Evolutionary conservation across 176 grass and related monocot species (phyloP), one percentile per base, ranked within the genome.

Genomic region (Phyllostachys edulis): DNA sequence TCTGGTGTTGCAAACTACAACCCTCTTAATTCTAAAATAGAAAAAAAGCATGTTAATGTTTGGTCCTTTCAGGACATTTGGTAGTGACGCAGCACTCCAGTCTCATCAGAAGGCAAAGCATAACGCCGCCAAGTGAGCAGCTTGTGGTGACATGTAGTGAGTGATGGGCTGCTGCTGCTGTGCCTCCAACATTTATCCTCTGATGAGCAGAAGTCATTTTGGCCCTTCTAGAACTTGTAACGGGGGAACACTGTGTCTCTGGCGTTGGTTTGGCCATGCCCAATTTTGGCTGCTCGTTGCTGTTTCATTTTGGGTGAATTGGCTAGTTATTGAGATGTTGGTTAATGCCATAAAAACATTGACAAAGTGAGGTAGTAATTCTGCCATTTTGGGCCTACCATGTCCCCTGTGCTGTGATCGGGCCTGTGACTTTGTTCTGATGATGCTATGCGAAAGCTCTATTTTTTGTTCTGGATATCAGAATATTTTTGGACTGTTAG

Each of bases 61-160:
- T 60, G 11, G 16, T 68, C 15, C 7, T 47, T 78, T 59, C 79
- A 90, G 88, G 67, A 44, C 79, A 61, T 90, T 83, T 11, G 13
- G 39, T 66, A 83, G 84, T 55, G 67, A 9, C 4, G 4, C 8
- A 9, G 67, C n/a, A 45, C 49, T 79, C 17, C 40, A 73, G 3
- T 66, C 88, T 23, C 88, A 86, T 51, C 39, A 65, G 73, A 86
- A 86, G 49, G 67, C 73, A 2, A 90, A 80, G 61, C 83, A 90
- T 40, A 61, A 81, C 67, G 24, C 6, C 7, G 41, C 70, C 59
- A 71, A 78, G 49, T 79, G 73, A 76, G 66, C 38, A 71, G 32
- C 45, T 74, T 11, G 14, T 12, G 71, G 82, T 37, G 71, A 8
- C 9, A 44, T 54, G 59, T 11, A 17, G 15, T 29, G 26, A 29